phyloP scores from a whole-genome alignment of 2,329 filamentous ascomycete species.

The Arthroderma sp. region DNA sequence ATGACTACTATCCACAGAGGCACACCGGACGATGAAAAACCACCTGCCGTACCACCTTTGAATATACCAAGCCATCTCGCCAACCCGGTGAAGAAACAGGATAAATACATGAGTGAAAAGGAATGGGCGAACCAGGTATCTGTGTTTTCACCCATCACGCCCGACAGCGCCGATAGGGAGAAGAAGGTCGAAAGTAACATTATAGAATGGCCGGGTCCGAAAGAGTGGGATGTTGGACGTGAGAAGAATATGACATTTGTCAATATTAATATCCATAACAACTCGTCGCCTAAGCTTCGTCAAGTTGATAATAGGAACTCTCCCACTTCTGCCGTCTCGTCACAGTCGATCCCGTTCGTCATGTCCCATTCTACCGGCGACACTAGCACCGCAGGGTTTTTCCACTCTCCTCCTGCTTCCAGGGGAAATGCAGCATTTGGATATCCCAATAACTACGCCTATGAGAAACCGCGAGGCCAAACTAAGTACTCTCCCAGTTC shows the following conservation, averaged over 20 bases:
- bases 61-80: conserved; percentile 6
- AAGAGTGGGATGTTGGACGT: conserved; percentile 5
- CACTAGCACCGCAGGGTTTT: neutral
- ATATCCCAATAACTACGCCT: neutral
- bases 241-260: conserved; percentile 1
- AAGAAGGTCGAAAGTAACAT: conserved; percentile 9
- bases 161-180: conserved; percentile 8
- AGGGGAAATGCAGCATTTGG: neutral
- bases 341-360: conserved; percentile 11
- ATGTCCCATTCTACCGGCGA: conserved; percentile 7
- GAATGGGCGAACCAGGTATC: conserved; percentile 14
- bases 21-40: conserved; percentile 10
- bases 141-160: conserved; percentile 23
- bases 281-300: neutral
- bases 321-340: conserved; percentile 8
- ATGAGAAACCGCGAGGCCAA: too few relatives aligned
- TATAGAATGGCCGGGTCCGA: conserved; percentile 12
- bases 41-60: conserved; percentile 19
- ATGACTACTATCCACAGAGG: conserved; percentile 18
- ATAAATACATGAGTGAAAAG: conserved; percentile 4
- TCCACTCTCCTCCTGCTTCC: neutral
- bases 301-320: conserved; percentile 5
- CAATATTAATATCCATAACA: neutral
- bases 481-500: too few relatives aligned
- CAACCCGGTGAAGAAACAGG: conserved; percentile 1